Evolutionary conservation across 129 eudicot species (phyloP).

Genomic region (Sambucus nigra): DNA sequence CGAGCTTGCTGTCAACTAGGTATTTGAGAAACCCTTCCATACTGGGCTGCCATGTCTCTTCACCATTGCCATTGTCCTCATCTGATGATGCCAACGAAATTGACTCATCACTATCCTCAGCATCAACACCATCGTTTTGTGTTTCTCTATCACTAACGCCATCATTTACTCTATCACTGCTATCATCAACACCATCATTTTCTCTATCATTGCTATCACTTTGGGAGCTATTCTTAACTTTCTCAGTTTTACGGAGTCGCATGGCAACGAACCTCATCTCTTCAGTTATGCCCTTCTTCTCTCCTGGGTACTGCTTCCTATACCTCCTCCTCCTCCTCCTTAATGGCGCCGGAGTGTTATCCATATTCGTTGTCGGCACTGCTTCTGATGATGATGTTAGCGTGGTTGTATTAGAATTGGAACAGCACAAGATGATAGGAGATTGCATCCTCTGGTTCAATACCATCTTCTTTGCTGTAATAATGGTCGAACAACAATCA

Average conservation of each 20-base stretch:
- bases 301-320: constrained; percentile 69
- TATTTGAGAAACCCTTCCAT: constrained; percentile 63
- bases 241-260: constrained; percentile 48
- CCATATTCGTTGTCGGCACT: neutral
- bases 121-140: constrained; percentile 3
- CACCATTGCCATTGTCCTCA: neutral
- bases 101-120: constrained; percentile 11
- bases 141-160: constrained; percentile 9
- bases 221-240: constrained; percentile 5
- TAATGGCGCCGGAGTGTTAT: constrained; percentile 29
- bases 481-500: neutral
- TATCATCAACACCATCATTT: constrained; percentile 8
- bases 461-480: neutral
- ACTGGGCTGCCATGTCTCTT: constrained; percentile 58
- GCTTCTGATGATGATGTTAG: constrained; percentile 2
- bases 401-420: neutral
- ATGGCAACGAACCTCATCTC: constrained; percentile 96
- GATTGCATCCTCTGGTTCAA: neutral
- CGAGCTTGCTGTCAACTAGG: constrained; percentile 66
- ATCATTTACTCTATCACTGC: constrained; percentile 13
- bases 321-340: constrained; percentile 40
- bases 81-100: constrained; percentile 1
- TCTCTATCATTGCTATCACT: constrained; percentile 8
- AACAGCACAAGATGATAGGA: constrained; percentile 1
- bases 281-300: constrained; percentile 66